These are phyloP conservation scores for Dioscorea zingiberensis DNA, from an alignment of 106 monocot species.

Conservation along the genomic window DNA sequence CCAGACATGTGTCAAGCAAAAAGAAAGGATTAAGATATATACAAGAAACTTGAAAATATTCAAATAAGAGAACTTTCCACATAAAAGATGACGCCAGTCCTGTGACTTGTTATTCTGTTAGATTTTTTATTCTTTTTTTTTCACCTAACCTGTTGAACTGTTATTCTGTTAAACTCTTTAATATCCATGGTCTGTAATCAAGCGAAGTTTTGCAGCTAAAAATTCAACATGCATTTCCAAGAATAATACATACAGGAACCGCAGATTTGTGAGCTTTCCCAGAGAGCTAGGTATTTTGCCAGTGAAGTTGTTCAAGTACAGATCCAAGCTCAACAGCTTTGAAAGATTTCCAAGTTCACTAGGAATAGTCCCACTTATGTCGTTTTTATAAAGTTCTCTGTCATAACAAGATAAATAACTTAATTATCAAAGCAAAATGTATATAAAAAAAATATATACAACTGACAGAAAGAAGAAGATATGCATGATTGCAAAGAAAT, in stretches of 20 bases:
- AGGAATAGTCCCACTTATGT: conserved; percentile 49
- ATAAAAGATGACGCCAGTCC: too few species aligned
- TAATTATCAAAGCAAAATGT: background rate
- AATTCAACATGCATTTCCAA: background rate
- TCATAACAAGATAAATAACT: background rate
- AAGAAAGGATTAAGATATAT: conserved; percentile 7
- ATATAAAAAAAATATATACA: too few species aligned
- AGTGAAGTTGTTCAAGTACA: conserved; percentile 50
- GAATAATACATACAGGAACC: conserved; percentile 38
- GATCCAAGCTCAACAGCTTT: conserved; percentile 53
- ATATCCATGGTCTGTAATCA: too few species aligned
- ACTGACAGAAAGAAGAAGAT: too few species aligned
- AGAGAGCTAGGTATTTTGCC: conserved; percentile 51
- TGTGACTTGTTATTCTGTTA: too few species aligned
- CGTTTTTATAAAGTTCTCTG: conserved; percentile 67
- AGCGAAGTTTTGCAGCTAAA: too few species aligned
- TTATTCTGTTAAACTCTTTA: too few species aligned
- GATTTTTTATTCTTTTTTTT: too few species aligned
- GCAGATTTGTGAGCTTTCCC: conserved; percentile 41
- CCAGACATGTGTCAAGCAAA: conserved; percentile 17
- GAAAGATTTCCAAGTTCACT: conserved; percentile 51
- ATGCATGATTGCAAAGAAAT: too few species aligned
- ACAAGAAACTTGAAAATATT: too few species aligned
- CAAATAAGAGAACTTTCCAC: too few species aligned
- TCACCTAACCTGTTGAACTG: too few species aligned